Conservation (phyloP, 2,329 filamentous ascomycete species). For the Domatiomyces globalis region DNA sequence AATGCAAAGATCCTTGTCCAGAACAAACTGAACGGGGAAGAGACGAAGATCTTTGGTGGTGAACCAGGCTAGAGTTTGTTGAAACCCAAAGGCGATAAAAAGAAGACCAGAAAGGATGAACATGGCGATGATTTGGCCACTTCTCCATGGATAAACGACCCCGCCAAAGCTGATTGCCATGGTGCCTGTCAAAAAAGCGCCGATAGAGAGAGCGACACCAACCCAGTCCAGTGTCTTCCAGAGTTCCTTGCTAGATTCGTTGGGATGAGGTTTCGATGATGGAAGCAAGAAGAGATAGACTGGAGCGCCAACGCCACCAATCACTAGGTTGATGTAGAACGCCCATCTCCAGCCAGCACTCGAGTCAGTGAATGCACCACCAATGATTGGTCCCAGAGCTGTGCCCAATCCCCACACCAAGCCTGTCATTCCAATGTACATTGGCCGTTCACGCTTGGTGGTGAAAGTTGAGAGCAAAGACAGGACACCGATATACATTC, state of each 20-base stretch:
- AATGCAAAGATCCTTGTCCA: constrained; percentile 24
- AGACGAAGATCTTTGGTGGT: constrained; percentile 32
- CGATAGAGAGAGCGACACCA: constrained; percentile 32
- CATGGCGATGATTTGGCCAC: constrained; percentile 31
- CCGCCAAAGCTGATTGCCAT: constrained; percentile 36
- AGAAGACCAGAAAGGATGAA: constrained; percentile 36
- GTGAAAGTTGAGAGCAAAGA: constrained; percentile 19
- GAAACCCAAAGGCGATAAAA: constrained; percentile 32
- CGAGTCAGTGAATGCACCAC: constrained; percentile 21
- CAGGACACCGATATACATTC: constrained; percentile 19
- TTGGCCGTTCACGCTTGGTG: constrained; percentile 15
- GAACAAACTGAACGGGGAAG: constrained; percentile 37
- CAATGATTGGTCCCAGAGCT: constrained; percentile 27
- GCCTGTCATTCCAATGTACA: constrained; percentile 24
- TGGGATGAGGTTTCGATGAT: constrained; percentile 16
- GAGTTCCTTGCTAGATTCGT: neutral
- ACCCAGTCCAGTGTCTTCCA: constrained; percentile 29
- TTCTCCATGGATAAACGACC: constrained; percentile 34
- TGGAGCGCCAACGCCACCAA: constrained; percentile 28
- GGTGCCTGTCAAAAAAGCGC: constrained; percentile 16
- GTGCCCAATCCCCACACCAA: constrained; percentile 26
- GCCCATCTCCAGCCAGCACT: constrained; percentile 15
- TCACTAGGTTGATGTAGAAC: constrained; percentile 44
- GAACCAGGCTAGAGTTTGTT: constrained; percentile 33
- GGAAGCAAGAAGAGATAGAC: constrained; percentile 33